A percentile compares a stretch with the other conserved stretches of the same genome.
Conservation (phyloP, 495 filamentous ascomycete species). For the Podospora pseudoanserina region DNA sequence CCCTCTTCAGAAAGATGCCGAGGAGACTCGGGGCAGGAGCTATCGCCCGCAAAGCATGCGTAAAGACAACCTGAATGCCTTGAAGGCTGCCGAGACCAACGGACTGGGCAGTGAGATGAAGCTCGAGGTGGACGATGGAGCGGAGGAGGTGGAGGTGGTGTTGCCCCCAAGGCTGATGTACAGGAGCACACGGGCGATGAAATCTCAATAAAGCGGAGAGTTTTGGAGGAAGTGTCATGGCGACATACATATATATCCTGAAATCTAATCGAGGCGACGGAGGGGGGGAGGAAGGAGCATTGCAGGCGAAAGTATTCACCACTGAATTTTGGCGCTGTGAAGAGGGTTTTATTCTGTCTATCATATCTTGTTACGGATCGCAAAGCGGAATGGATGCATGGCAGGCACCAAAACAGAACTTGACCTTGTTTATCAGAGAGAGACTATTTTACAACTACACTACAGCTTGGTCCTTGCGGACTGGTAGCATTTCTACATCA, state of each 20-base stretch:
- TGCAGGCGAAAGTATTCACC: too few species aligned
- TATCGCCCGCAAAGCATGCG: slow-evolving; percentile 36
- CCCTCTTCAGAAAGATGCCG: slow-evolving; percentile 23
- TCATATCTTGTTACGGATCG: not conserved
- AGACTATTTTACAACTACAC: slow-evolving; percentile 1
- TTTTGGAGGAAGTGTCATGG: too few species aligned
- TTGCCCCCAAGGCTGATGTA: slow-evolving; percentile 13
- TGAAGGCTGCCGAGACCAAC: slow-evolving; percentile 8
- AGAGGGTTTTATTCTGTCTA: not conserved
- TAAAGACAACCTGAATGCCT: slow-evolving; percentile 10
- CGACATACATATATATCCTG: too few species aligned
- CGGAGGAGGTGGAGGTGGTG: slow-evolving; percentile 3
- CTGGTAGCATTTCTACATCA: not conserved
- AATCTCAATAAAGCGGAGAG: not conserved
- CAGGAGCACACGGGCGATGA: slow-evolving; percentile 18
- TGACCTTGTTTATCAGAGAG: not conserved
- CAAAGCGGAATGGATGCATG: not conserved
- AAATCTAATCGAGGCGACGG: not conserved
- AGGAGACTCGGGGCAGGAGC: slow-evolving; percentile 23
- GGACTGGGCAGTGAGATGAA: not conserved
- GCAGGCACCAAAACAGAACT: not conserved
- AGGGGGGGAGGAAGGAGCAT: not conserved
- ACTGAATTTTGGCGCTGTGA: not conserved
- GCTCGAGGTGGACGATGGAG: slow-evolving; percentile 21
- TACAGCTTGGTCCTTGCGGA: not conserved